These are phyloP conservation scores for Apiotrichum veenhuisii DNA, from an alignment of 1,284 basidiomycete species.

Conservation along the genomic window DNA sequence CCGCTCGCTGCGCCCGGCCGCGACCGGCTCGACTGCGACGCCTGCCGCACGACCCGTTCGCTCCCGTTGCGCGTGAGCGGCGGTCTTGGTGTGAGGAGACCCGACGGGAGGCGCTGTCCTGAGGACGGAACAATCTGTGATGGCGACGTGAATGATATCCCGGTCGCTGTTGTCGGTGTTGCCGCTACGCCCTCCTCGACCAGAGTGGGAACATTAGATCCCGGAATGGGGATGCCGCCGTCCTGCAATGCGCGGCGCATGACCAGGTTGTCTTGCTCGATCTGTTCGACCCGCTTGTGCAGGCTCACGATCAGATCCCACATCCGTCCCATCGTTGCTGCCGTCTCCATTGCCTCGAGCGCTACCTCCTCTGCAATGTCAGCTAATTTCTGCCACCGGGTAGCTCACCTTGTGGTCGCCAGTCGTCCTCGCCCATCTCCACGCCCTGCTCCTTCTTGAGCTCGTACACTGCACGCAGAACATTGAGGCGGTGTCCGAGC, in stretches of 20 bases:
- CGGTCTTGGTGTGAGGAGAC: constrained; percentile 1
- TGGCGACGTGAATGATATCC: constrained; percentile 1
- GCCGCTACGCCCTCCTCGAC: constrained; percentile 10
- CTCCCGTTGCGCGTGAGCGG: background rate
- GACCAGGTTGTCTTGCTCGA: constrained; percentile 33
- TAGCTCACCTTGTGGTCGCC: constrained; percentile 81
- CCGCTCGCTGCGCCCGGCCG: constrained; percentile 3
- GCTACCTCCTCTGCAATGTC: constrained; percentile 20
- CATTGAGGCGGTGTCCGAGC: constrained; percentile 79
- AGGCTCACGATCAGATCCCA: constrained; percentile 69
- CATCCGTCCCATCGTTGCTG: constrained; percentile 61
- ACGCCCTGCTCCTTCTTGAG: constrained; percentile 79
- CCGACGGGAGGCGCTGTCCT: background rate
- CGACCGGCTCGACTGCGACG: background rate
- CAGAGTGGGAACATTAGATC: constrained; percentile 22
- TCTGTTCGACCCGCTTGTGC: constrained; percentile 46
- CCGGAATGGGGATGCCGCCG: constrained; percentile 22
- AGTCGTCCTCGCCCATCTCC: constrained; percentile 77
- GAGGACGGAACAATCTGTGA: background rate
- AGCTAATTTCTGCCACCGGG: background rate
- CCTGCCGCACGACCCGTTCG: background rate
- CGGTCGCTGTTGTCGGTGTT: constrained; percentile 9
- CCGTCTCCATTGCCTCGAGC: constrained; percentile 23
- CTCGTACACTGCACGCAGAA: constrained; percentile 84
- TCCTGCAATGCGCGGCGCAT: constrained; percentile 31